phyloP scores from a whole-genome alignment of 495 filamentous ascomycete species.

The Penicillium paxilli region DNA sequence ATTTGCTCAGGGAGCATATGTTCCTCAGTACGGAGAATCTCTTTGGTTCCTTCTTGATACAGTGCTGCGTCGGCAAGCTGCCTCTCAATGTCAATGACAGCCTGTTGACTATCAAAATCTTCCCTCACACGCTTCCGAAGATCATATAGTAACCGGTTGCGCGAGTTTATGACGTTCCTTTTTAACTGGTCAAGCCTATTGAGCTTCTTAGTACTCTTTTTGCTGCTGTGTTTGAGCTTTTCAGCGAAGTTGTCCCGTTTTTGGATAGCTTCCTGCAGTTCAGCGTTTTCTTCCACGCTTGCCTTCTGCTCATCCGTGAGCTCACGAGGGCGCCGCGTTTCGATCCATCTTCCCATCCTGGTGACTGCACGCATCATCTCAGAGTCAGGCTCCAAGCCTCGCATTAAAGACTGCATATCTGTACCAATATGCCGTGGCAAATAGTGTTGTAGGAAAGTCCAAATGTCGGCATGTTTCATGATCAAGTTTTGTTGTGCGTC shows the following conservation, averaged over 20 bases:
- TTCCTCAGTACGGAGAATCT: constrained; percentile 1
- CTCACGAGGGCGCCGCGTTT: constrained; percentile 2
- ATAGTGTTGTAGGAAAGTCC: constrained; percentile 38
- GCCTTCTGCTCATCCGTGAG: constrained; percentile 4
- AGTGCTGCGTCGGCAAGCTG: constrained; percentile 1
- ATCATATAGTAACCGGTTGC: constrained; percentile 4
- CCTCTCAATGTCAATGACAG: constrained; percentile 4
- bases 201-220: not conserved
- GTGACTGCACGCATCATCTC: constrained; percentile 31
- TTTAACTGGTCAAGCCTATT: constrained; percentile 1
- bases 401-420: constrained; percentile 31
- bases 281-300: not conserved
- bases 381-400: constrained; percentile 24
- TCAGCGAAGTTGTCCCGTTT: constrained; percentile 2
- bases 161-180: constrained; percentile 6
- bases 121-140: constrained; percentile 6
- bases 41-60: constrained; percentile 1
- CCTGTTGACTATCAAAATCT: constrained; percentile 5
- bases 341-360: constrained; percentile 24
- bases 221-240: not conserved
- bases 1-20: constrained; percentile 6
- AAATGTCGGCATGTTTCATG: constrained; percentile 29
- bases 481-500: constrained; percentile 40
- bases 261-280: constrained; percentile 1
- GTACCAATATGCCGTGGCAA: constrained; percentile 30